Evolutionary conservation across 1,284 basidiomycete species (phyloP).

Genomic region (Takashimella koratensis): DNA sequence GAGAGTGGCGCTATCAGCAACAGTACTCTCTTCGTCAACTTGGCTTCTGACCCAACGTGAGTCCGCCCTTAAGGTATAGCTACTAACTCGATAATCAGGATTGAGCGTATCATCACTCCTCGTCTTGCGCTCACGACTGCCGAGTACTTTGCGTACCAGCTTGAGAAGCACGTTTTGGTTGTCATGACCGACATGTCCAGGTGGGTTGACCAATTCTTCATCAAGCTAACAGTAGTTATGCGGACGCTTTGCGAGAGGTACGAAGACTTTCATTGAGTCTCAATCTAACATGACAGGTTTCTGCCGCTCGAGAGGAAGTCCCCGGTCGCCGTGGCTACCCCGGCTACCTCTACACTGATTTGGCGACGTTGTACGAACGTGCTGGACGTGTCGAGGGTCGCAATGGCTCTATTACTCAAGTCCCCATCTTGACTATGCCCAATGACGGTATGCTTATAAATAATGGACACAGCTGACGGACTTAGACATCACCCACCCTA

Average conservation of each 20-base stretch:
- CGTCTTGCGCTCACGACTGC: constrained; percentile 97
- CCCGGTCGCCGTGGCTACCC: constrained; percentile 99
- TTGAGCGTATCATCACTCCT: constrained; percentile 99
- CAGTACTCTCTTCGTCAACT: constrained; percentile 96
- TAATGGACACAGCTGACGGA: constrained; percentile 10
- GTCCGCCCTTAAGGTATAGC: constrained; percentile 15
- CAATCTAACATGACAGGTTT: constrained; percentile 61
- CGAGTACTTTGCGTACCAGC: constrained; percentile 99
- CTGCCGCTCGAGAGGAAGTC: constrained; percentile 98
- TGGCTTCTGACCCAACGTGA: constrained; percentile 96
- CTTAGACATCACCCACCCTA: constrained; percentile 97
- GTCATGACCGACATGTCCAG: constrained; percentile 93
- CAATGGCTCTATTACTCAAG: constrained; percentile 99
- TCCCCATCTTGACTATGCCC: constrained; percentile 99
- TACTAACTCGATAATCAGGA: constrained; percentile 56
- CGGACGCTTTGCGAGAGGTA: constrained; percentile 23
- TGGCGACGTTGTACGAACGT: constrained; percentile 98
- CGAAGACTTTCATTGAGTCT: not conserved
- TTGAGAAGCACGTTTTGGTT: constrained; percentile 99
- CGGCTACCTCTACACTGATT: constrained; percentile 78
- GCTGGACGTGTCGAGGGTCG: constrained; percentile 96
- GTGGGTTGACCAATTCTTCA: constrained; percentile 56
- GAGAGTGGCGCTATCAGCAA: constrained; percentile 97
- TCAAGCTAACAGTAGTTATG: constrained; percentile 58
- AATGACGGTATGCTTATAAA: constrained; percentile 74